Percentiles rank a stretch among this genome's conserved stretches.
These are phyloP conservation scores for Roridomyces roridus DNA, from an alignment of 768 basidiomycete species.

Conservation along the genomic window DNA sequence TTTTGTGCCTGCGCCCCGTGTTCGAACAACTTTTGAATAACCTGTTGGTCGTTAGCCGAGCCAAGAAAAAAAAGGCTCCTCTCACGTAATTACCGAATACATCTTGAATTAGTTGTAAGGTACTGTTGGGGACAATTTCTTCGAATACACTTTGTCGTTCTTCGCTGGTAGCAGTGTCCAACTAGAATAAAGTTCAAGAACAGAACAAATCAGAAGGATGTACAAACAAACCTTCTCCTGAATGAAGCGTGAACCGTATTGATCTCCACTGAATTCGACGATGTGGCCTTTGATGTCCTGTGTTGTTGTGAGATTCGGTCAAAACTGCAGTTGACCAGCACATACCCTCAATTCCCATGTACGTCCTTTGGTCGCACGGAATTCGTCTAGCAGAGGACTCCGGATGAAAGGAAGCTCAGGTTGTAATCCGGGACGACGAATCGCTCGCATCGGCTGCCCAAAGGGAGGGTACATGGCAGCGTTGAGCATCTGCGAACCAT, in stretches of 20 bases:
- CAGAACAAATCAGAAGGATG: no score
- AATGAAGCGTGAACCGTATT: conserved; percentile 98
- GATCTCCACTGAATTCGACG: conserved; percentile 92
- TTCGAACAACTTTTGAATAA: conserved; percentile 94
- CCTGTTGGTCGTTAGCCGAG: conserved; percentile 49
- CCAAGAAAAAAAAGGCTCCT: conserved; percentile 10
- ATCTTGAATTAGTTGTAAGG: conserved; percentile 82
- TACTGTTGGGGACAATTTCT: conserved; percentile 83
- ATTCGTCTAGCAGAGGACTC: conserved; percentile 84
- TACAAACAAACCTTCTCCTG: conserved; percentile 53
- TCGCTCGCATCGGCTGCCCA: conserved; percentile 46
- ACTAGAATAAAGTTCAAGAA: no score
- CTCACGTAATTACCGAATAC: conserved; percentile 96
- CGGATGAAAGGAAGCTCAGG: conserved; percentile 47
- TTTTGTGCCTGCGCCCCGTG: conserved; percentile 81
- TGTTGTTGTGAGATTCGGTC: conserved; percentile 6
- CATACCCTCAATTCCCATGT: conserved; percentile 84
- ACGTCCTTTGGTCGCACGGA: conserved; percentile 69
- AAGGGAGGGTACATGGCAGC: conserved; percentile 50
- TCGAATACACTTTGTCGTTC: conserved; percentile 83
- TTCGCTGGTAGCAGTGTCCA: conserved; percentile 77
- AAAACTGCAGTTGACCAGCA: conserved; percentile 12
- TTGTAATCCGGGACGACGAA: conserved; percentile 50
- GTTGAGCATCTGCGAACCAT: conserved; percentile 51
- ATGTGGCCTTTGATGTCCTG: conserved; percentile 89